Evolutionary conservation across 352 stramenopile genomes (phyloP).

Genomic region (Globisporangium polare): DNA sequence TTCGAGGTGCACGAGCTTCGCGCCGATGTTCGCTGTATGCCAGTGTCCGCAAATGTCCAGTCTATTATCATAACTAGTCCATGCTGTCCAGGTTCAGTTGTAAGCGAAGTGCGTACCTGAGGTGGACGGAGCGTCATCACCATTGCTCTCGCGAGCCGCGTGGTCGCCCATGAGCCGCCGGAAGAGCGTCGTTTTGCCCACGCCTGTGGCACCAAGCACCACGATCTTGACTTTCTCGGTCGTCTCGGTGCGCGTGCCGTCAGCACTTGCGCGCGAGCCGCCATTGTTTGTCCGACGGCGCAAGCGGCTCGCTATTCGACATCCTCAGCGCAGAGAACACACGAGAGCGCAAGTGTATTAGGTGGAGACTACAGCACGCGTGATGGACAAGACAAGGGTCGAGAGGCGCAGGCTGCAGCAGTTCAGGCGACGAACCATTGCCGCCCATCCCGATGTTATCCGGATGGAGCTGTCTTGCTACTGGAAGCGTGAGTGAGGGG

Average conservation of each 20-base stretch:
- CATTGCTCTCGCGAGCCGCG: neutral
- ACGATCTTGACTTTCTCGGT: slow-evolving; percentile 44
- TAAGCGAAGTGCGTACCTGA: slow-evolving; percentile 19
- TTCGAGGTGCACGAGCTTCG: slow-evolving; percentile 51
- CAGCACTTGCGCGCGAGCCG: neutral
- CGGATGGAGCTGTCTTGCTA: no score
- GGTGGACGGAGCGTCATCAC: slow-evolving; percentile 25
- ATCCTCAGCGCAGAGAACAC: neutral
- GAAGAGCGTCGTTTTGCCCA: slow-evolving; percentile 59
- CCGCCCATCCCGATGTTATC: no score
- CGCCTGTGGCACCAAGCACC: slow-evolving; percentile 31
- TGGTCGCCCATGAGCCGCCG: slow-evolving; percentile 34
- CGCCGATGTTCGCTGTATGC: slow-evolving; percentile 35
- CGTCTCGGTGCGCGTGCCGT: neutral
- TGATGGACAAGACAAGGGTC: no score
- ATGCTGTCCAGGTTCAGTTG: no score
- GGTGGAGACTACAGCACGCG: neutral
- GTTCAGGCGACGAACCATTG: no score
- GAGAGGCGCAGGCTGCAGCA: no score
- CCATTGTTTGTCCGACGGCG: slow-evolving; percentile 16
- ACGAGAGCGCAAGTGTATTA: neutral
- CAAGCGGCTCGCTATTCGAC: slow-evolving; percentile 6
- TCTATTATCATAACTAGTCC: no score
- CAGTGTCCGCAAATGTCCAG: neutral
- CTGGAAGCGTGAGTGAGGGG: no score